phyloP scores from a whole-genome alignment of 306 rosid species.

The Begonia loranthoides region DNA sequence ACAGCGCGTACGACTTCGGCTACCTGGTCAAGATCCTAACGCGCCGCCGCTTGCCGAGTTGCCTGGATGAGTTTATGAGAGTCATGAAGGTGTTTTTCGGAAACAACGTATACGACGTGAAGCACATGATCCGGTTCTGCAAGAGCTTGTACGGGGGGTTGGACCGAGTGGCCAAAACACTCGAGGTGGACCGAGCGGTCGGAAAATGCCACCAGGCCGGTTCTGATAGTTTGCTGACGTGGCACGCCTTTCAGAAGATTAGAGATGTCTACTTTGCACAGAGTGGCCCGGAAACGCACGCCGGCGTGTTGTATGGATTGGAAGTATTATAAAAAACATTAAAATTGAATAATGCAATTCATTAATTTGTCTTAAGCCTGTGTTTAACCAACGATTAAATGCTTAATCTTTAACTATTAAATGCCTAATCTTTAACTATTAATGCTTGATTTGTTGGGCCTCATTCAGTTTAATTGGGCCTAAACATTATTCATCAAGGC shows the following conservation, averaged over 20 bases:
- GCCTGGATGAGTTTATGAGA: slow-evolving; percentile 27
- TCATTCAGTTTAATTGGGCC: no score
- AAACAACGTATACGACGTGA: slow-evolving; percentile 42
- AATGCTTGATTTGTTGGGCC: no score
- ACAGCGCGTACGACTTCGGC: slow-evolving; percentile 66
- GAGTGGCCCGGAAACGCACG: slow-evolving; percentile 37
- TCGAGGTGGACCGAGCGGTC: slow-evolving; percentile 49
- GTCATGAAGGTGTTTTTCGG: slow-evolving; percentile 37
- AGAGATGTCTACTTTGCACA: slow-evolving; percentile 33
- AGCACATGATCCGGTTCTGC: slow-evolving; percentile 65
- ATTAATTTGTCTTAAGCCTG: neutral
- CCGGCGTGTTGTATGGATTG: slow-evolving; percentile 58
- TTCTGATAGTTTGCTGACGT: slow-evolving; percentile 64
- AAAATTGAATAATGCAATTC: slow-evolving; percentile 1
- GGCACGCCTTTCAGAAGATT: slow-evolving; percentile 62
- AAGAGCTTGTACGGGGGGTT: slow-evolving; percentile 44
- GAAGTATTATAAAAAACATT: slow-evolving; percentile 19
- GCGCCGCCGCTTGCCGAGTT: slow-evolving; percentile 17
- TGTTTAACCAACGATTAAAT: neutral
- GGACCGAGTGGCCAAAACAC: slow-evolving; percentile 53
- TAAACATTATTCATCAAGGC: no score
- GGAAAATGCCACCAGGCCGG: slow-evolving; percentile 83
- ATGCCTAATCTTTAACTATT: no score
- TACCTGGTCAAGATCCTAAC: slow-evolving; percentile 54
- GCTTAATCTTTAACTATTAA: no score